Evolutionary conservation across 2,329 filamentous ascomycete species (phyloP), one percentile per base, ranked within the genome.

Genomic region (Xylaria sp.): DNA sequence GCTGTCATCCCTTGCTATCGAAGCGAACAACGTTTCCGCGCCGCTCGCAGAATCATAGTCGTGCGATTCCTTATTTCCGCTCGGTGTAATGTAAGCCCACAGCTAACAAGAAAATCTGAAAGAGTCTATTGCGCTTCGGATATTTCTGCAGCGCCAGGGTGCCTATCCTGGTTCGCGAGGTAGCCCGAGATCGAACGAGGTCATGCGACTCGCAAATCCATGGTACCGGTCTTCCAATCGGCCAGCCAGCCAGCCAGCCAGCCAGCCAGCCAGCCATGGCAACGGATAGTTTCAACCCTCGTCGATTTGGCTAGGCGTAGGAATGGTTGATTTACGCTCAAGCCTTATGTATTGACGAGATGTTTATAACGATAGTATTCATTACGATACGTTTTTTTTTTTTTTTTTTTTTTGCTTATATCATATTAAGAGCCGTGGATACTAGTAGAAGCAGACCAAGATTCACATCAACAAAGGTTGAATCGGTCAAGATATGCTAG

Each of bases 181-280:
- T 47, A 38, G 46, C 28, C 23, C 19, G 17, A 45, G 28, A 38
- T 49, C 59, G 53, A 35, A 50, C n/a, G 40, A 57, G 31, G 33
- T 49, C 49, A 21, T 35, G 17, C 14, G 60, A n/a, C 53, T 49
- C 15, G 6, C 15, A 35, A 47, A 5, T 40, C 46, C 17, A 49
- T n/a, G 23, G 33, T 15, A 15, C 47, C 33, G 3, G 9, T 42
- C 12, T 17, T 38, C 28, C 5, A 9, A 31, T 31, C 28, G 28
- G 28, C 9, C 14, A 23, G n/a, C 23, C 28, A 43, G 38, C 19
- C 5, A 9, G 9, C 9, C 28, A 9, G 28, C 9, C 14, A 23
- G n/a, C 23, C 28, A 43, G 38, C 19, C 5, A n/a, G 53, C 31
- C 6, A 38, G 2, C n/a, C 15, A 47, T 17, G 17, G 12, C 33